These are phyloP conservation scores for Fusarium mangiferae DNA, from an alignment of 2,329 filamentous ascomycete genomes.

Conservation along the genomic window DNA sequence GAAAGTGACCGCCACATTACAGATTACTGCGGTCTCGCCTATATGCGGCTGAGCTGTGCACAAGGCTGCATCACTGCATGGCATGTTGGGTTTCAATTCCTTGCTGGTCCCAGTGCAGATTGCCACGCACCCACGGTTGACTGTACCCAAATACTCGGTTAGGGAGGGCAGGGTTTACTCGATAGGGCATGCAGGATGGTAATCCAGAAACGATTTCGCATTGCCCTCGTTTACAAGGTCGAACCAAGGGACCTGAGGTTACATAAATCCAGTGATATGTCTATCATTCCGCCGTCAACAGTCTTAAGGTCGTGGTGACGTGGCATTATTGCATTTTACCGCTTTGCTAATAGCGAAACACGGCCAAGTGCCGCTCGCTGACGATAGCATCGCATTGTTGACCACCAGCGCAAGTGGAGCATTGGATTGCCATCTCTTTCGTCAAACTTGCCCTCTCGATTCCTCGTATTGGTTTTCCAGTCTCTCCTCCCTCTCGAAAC, in stretches of 20 bases:
- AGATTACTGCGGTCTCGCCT: constrained; percentile 21
- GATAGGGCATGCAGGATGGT: constrained; percentile 40
- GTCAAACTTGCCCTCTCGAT: constrained; percentile 9
- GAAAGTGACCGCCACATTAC: constrained; percentile 27
- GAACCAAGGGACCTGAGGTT: constrained; percentile 13
- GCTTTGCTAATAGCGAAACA: constrained; percentile 28
- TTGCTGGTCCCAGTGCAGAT: constrained; percentile 27
- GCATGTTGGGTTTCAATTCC: constrained; percentile 28
- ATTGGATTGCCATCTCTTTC: neutral
- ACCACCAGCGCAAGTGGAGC: constrained; percentile 7
- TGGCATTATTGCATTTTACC: constrained; percentile 33
- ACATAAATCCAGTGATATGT: constrained; percentile 13
- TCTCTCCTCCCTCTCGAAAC: neutral
- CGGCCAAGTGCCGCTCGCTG: constrained; percentile 26
- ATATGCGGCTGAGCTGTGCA: constrained; percentile 26
- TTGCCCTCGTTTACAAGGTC: constrained; percentile 27
- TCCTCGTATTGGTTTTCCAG: neutral
- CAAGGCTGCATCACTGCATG: constrained; percentile 20
- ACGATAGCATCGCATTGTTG: constrained; percentile 21
- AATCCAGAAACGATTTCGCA: constrained; percentile 40
- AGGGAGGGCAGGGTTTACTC: constrained; percentile 35
- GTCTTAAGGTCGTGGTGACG: constrained; percentile 33
- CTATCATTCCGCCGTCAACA: constrained; percentile 4
- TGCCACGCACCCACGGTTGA: constrained; percentile 32
- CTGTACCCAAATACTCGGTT: constrained; percentile 42